Base-by-base conservation (phyloP, 495 filamentous ascomycete genomes). In the Penicillium macrosclerotiorum region DNA sequence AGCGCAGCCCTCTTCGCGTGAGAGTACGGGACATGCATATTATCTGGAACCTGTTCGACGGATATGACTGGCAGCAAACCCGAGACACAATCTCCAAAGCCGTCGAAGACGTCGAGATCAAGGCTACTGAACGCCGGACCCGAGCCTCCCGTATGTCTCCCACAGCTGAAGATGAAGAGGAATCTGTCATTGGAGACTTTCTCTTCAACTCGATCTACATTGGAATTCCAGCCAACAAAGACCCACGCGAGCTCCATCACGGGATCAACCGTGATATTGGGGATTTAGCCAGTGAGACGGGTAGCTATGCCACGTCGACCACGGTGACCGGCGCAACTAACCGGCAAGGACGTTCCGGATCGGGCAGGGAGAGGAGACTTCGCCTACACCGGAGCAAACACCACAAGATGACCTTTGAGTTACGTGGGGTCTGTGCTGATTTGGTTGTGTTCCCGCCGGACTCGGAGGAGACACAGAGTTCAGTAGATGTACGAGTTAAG, bases 191-290 rank as follows among this genome's bases (percentile, higher is more conserved):
- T 63, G 90, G 85, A 1, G 93, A 97, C 61, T 94, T 90, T 57
- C 76, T 99, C 16, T 99, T 99, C 78, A 96, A 97, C 55, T 97
- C 93, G 0, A 95, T 99, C 37, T 99, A 96, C 68, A 95, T 99
- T 42, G 91, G 87, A 16, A 88, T 99, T 34, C 85, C 90, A 3
- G 77, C 86, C 13, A 94, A 90, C 51, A 81, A 83, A 37, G 91
- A 96, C 58, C 89, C 89, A 6, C 76, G 75, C 8, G 88, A 94
- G 25, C 75, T 97, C 12, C 72, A 85, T 8, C 80, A 78, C 20
- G 88, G 87, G 36, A 92, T 99, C 64, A 96, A 94, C 62, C 81
- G 84, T 33, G 80, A 92, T 42, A 76, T 97, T 33, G 86, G 95
- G 49, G 94, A 96, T 52, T 73, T 87, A 36, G 79, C 78, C 6